Conservation (phyloP, 176 grass and related monocot species). For the Aegilops bicornis region DNA sequence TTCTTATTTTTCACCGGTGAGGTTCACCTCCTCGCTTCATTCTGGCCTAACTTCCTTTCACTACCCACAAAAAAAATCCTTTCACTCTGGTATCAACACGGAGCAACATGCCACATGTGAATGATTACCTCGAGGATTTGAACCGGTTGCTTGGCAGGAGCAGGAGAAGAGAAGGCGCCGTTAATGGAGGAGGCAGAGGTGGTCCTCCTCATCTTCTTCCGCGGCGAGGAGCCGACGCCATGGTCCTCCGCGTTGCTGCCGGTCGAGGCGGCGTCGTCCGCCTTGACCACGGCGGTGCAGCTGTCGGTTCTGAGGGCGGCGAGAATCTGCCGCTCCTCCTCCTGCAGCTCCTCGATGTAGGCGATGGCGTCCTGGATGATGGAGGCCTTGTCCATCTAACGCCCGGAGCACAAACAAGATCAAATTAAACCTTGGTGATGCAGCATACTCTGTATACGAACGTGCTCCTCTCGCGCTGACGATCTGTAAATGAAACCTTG, state of each 20-base stretch:
- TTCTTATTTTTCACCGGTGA: no score
- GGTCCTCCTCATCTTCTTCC: slow-evolving; percentile 11
- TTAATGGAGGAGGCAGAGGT: background rate
- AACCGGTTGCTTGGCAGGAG: background rate
- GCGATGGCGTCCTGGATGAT: slow-evolving; percentile 66
- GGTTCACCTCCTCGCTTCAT: no score
- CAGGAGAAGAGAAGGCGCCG: background rate
- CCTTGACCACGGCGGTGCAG: background rate
- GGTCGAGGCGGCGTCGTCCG: background rate
- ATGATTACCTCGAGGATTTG: slow-evolving; percentile 47
- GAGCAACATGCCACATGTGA: no score
- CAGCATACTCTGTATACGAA: no score
- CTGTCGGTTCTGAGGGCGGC: slow-evolving; percentile 23
- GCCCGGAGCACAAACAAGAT: no score
- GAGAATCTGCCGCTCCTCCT: slow-evolving; percentile 45
- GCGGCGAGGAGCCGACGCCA: background rate
- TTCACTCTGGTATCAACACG: no score
- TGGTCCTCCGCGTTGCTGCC: background rate
- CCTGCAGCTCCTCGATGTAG: slow-evolving; percentile 64
- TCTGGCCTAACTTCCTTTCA: no score
- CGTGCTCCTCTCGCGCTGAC: no score
- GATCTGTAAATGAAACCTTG: slow-evolving; percentile 12
- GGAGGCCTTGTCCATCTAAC: slow-evolving; percentile 75
- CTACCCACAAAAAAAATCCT: no score
- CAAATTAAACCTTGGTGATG: no score